phyloP scores from a whole-genome alignment of 495 filamentous ascomycete genomes.

The Penicillium ochrochloron region DNA sequence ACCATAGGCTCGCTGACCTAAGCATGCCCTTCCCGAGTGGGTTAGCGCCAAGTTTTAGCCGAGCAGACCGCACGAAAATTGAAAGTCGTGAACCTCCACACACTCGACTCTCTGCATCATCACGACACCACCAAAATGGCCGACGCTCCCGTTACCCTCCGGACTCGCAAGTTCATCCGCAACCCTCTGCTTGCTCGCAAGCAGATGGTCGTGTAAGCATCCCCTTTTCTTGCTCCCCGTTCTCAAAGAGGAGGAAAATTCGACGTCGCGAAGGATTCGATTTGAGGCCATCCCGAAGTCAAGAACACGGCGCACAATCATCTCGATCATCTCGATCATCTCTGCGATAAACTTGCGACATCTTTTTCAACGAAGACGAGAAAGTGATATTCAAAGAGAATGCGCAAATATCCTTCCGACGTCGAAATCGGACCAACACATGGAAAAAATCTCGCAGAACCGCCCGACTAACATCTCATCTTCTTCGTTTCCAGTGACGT shows the following conservation, averaged over 20 bases:
- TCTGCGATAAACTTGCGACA: not conserved
- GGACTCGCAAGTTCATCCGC: conserved; percentile 99
- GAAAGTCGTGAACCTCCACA: conserved; percentile 40
- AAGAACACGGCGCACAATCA: not conserved
- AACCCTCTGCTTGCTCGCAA: conserved; percentile 98
- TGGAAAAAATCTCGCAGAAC: conserved; percentile 2
- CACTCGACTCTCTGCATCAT: conserved; percentile 36
- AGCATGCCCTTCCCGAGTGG: conserved; percentile 10
- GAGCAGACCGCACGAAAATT: conserved; percentile 52
- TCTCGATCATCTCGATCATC: not conserved
- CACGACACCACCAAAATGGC: conserved; percentile 72
- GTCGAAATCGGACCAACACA: conserved; percentile 8
- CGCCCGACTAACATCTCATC: conserved; percentile 27
- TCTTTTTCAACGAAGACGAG: not conserved
- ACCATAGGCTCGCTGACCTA: conserved; percentile 5
- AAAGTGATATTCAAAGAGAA: not conserved
- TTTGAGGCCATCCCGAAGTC: not conserved
- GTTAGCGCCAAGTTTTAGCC: conserved; percentile 46
- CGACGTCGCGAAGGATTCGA: conserved; percentile 19
- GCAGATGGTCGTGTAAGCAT: conserved; percentile 99
- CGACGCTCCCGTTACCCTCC: conserved; percentile 90
- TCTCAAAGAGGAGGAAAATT: conserved; percentile 23
- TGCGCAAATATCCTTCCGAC: not conserved
- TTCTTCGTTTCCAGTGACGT: conserved; percentile 72
- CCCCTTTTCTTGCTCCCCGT: conserved; percentile 21